Evolutionary conservation across 345 rosid species (phyloP).

Genomic region (Eucalyptus regnans): DNA sequence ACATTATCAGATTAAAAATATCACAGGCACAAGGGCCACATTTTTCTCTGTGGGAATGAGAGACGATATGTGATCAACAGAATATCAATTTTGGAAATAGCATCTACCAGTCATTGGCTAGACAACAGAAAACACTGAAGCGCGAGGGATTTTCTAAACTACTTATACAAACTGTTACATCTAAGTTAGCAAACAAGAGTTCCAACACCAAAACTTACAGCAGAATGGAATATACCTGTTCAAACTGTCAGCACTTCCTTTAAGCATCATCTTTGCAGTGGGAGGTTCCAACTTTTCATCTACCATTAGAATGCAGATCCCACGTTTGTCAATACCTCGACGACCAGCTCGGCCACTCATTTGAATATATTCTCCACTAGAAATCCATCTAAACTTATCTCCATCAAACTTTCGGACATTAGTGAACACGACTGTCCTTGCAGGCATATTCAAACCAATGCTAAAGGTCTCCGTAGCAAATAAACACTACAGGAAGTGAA

Average conservation of each 20-base stretch:
- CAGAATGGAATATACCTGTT: slow-evolving; percentile 53
- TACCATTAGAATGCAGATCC: slow-evolving; percentile 92
- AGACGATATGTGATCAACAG: background rate
- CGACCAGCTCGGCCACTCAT: slow-evolving; percentile 99
- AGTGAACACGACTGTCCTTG: slow-evolving; percentile 96
- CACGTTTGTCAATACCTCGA: slow-evolving; percentile 95
- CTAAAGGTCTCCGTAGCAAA: slow-evolving; percentile 99
- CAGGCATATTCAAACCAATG: slow-evolving; percentile 98
- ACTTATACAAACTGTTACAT: background rate
- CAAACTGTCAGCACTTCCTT: slow-evolving; percentile 94
- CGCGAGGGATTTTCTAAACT: background rate
- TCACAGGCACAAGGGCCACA: background rate
- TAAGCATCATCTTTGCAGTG: slow-evolving; percentile 87
- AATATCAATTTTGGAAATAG: background rate
- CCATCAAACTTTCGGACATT: slow-evolving; percentile 99
- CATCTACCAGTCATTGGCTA: background rate
- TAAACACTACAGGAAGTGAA: slow-evolving; percentile 50
- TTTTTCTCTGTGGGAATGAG: background rate
- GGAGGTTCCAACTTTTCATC: slow-evolving; percentile 96
- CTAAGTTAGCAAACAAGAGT: background rate
- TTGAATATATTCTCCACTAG: slow-evolving; percentile 96
- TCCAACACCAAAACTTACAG: background rate
- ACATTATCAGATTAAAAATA: background rate
- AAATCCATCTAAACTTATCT: slow-evolving; percentile 95
- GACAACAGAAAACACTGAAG: background rate